Evolutionary conservation across 192 early-diverging fungal genomes (phyloP), one percentile per base, ranked within the genome.

Genomic region (Entophlyctis luteolus): DNA sequence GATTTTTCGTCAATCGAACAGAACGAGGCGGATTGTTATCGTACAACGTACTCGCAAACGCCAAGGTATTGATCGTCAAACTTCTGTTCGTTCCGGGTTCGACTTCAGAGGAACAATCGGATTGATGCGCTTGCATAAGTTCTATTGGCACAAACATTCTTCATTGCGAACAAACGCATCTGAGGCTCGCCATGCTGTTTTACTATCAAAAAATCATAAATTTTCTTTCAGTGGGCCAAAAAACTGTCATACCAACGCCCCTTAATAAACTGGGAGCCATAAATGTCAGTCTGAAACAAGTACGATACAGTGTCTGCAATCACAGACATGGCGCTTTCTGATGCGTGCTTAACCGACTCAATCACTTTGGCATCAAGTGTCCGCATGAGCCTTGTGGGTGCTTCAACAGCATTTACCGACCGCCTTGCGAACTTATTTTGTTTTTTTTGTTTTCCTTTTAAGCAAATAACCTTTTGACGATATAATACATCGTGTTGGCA

Each of bases 21-120:
- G n/a, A n/a, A n/a, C n/a, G n/a, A n/a, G n/a, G n/a, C n/a, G n/a
- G n/a, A n/a, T n/a, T n/a, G n/a, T n/a, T n/a, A n/a, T n/a, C n/a
- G n/a, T n/a, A n/a, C n/a, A n/a, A 89, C 2, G 81, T 79, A 22
- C 83, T 76, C 27, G 84, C 86, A 73, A 95, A 98, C 0, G 78
- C 89, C 72, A 87, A 78, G 47, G 84, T 84, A 16, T 96, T 93
- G 4, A 71, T 67, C 12, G 90, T 89, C 68, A 88, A 88, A 45
- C 89, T 87, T 12, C 95, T 84, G 23, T 88, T 89, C 32, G 94
- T 98, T 72, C 96, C 95, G n/a, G 23, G 95, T 98, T 45, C 95
- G 86, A 3, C 95, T 94, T 45, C 90, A 88, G 49, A 82, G 72
- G 71, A 84, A 81, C 62, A 71, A 35, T 3, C 83, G 69, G 10